A percentile compares a stretch with the other conserved stretches of the same genome.
Evolutionary conservation across 2,329 filamentous ascomycete genomes (phyloP).

Genomic region (Fusarium pseudoanthophilum): DNA sequence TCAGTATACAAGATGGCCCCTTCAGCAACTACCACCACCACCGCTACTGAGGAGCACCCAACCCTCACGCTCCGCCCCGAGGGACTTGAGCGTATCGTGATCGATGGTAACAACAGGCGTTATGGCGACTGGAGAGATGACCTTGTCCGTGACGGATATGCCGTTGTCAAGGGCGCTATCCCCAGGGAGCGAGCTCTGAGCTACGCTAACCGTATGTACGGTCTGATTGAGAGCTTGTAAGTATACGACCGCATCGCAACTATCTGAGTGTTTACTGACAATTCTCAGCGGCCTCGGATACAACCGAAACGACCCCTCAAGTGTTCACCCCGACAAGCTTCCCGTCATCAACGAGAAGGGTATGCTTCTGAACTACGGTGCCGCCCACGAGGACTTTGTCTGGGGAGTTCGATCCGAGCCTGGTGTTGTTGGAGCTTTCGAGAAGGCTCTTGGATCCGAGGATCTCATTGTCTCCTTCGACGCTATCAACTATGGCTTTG

Average conservation of each 20-base stretch:
- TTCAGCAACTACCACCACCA: constrained; percentile 17
- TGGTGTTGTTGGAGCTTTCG: constrained; percentile 58
- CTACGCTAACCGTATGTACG: constrained; percentile 41
- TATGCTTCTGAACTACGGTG: constrained; percentile 58
- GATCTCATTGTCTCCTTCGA: constrained; percentile 62
- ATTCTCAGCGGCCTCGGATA: constrained; percentile 26
- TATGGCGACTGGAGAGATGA: constrained; percentile 42
- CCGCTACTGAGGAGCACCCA: constrained; percentile 19
- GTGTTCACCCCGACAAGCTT: constrained; percentile 38
- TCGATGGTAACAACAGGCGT: constrained; percentile 31
- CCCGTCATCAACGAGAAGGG: constrained; percentile 55
- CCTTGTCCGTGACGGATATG: constrained; percentile 36
- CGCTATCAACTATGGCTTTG: constrained; percentile 52
- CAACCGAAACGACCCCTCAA: constrained; percentile 31
- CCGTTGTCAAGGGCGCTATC: constrained; percentile 36
- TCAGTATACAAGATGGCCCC: constrained; percentile 8
- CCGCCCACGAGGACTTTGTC: constrained; percentile 60
- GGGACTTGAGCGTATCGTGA: constrained; percentile 35
- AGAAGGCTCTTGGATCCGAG: constrained; percentile 56
- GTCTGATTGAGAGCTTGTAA: constrained; percentile 39
- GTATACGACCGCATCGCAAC: rapidly evolving
- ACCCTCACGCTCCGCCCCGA: constrained; percentile 38
- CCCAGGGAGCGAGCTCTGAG: constrained; percentile 35
- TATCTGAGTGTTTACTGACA: neutral
- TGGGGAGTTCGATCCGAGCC: constrained; percentile 59